Conservation (phyloP, 2,329 filamentous ascomycete genomes). For the Thelonectria blattea region DNA sequence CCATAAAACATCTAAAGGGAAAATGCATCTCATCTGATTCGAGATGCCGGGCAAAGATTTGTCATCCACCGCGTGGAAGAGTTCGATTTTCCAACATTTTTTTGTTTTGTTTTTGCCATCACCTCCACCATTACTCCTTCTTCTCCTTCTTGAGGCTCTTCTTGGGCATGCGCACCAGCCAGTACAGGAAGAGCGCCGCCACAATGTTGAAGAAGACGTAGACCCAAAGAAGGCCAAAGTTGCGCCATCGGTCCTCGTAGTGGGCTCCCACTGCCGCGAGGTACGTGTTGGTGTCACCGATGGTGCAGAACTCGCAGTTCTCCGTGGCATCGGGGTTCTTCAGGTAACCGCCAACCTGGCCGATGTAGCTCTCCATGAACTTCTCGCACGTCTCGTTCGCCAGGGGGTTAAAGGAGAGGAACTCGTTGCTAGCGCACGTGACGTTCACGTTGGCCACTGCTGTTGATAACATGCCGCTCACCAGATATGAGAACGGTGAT, state of each 20-base stretch:
- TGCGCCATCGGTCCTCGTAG: slow-evolving; percentile 70
- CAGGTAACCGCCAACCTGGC: slow-evolving; percentile 58
- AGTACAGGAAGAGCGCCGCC: slow-evolving; percentile 63
- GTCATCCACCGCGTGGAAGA: not conserved
- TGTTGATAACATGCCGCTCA: slow-evolving; percentile 73
- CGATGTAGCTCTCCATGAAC: slow-evolving; percentile 63
- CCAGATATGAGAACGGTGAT: slow-evolving; percentile 83
- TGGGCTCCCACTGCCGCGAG: slow-evolving; percentile 55
- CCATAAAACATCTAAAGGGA: slow-evolving; percentile 17
- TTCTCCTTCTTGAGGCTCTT: slow-evolving; percentile 42
- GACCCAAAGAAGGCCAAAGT: slow-evolving; percentile 68
- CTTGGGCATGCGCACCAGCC: slow-evolving; percentile 58
- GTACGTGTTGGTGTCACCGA: slow-evolving; percentile 59
- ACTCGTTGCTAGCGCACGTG: slow-evolving; percentile 72
- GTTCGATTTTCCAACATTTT: not conserved
- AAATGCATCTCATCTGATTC: not conserved
- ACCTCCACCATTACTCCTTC: slow-evolving; percentile 31
- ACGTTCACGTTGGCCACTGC: slow-evolving; percentile 73
- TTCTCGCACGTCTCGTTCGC: slow-evolving; percentile 61
- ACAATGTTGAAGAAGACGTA: slow-evolving; percentile 65
- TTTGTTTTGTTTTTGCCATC: not conserved
- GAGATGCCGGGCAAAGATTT: slow-evolving; percentile 6
- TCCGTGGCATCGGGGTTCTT: slow-evolving; percentile 53
- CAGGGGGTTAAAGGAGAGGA: slow-evolving; percentile 67
- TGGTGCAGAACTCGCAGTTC: slow-evolving; percentile 63